phyloP scores from a whole-genome alignment of 805 yeast genomes.

The Yarrowia deformans region DNA sequence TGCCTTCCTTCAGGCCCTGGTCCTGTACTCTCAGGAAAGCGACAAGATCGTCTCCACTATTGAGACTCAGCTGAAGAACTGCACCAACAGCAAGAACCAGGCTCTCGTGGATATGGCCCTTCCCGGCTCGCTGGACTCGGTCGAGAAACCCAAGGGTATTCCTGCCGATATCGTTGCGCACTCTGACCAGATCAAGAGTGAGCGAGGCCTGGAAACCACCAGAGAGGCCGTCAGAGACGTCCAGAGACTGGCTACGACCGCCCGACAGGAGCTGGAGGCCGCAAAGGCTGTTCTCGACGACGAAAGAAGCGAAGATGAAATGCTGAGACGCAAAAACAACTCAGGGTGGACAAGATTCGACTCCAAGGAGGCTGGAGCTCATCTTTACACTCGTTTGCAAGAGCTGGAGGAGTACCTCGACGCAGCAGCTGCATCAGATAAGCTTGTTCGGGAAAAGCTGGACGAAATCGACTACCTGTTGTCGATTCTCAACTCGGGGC shows the following conservation, averaged over 20 bases:
- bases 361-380: conserved; percentile 57
- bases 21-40: conserved; percentile 64
- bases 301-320: conserved; percentile 64
- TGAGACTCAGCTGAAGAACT: conserved; percentile 52
- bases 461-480: conserved; percentile 58
- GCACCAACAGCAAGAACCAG: conserved; percentile 47
- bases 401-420: conserved; percentile 59
- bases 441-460: conserved; percentile 57
- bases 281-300: conserved; percentile 53
- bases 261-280: conserved; percentile 52
- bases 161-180: conserved; percentile 67
- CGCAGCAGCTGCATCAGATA: conserved; percentile 71
- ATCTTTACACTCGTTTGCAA: conserved; percentile 53
- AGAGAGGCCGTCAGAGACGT: conserved; percentile 57
- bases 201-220: conserved; percentile 61
- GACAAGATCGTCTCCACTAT: conserved; percentile 45
- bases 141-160: conserved; percentile 61
- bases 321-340: conserved; percentile 62
- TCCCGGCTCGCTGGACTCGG: conserved; percentile 68
- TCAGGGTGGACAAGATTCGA: conserved; percentile 61
- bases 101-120: conserved; percentile 46
- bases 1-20: conserved; percentile 67
- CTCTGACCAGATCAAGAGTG: conserved; percentile 59
- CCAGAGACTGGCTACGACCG: conserved; percentile 53
- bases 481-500: conserved; percentile 54